Conservation (phyloP, 331 rosid genomes). For the Telfairia occidentalis region DNA sequence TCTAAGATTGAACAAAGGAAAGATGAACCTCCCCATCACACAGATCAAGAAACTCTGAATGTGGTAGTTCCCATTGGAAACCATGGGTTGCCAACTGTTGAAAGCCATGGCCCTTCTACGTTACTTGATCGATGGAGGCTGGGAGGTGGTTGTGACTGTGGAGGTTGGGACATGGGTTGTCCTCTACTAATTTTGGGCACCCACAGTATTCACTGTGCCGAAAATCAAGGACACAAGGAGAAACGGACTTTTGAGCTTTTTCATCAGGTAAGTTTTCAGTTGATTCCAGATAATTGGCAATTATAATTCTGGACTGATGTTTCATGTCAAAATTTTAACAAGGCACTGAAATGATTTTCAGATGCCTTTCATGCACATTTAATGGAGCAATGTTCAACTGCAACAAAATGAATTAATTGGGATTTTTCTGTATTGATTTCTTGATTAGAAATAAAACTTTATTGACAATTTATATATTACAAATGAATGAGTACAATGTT, state of each 20-base stretch:
- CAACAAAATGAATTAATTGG: background rate
- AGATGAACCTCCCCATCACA: slow-evolving; percentile 19
- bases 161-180: slow-evolving; percentile 99
- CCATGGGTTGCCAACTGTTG: slow-evolving; percentile 61
- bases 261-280: slow-evolving; percentile 55
- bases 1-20: slow-evolving; percentile 31
- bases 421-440: background rate
- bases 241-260: slow-evolving; percentile 55
- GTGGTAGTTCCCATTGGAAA: slow-evolving; percentile 75
- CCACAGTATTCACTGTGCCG: slow-evolving; percentile 35
- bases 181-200: slow-evolving; percentile 72
- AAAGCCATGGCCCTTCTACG: slow-evolving; percentile 56
- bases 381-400: background rate
- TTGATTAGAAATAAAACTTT: background rate
- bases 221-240: slow-evolving; percentile 35
- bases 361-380: background rate
- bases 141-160: slow-evolving; percentile 95
- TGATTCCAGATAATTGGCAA: background rate
- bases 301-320: background rate
- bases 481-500: background rate
- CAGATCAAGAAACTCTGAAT: slow-evolving; percentile 44
- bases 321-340: background rate
- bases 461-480: background rate
- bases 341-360: background rate
- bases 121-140: slow-evolving; percentile 73